Evolutionary conservation across 2,329 filamentous ascomycete species (phyloP).

Genomic region (Neopestalotiopsis sp.): DNA sequence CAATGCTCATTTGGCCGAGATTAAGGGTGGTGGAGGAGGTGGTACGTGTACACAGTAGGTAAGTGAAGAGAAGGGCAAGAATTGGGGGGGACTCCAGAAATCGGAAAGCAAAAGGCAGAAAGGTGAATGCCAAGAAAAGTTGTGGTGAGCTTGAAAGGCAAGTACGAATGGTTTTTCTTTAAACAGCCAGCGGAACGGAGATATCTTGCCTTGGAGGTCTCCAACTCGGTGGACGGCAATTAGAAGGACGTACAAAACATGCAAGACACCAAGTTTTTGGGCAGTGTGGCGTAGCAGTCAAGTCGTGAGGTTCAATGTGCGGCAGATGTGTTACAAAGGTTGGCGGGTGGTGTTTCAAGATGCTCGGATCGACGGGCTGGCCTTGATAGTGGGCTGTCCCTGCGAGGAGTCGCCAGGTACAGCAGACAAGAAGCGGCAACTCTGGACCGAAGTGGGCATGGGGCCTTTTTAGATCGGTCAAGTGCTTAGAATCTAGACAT

Average conservation of each 20-base stretch:
- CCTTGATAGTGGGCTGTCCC: conserved; percentile 2
- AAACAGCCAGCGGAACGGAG: not conserved
- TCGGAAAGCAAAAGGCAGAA: not conserved
- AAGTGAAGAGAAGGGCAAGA: not conserved
- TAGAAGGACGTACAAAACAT: no score
- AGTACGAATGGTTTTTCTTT: not conserved
- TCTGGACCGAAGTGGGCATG: conserved; percentile 1
- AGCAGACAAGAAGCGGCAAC: conserved; percentile 4
- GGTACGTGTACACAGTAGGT: conserved; percentile 4
- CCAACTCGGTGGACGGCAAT: not conserved
- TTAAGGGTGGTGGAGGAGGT: not conserved
- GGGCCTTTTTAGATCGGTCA: no score
- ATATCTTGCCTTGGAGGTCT: not conserved
- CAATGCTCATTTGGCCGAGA: conserved; percentile 1
- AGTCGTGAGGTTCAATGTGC: conserved; percentile 20
- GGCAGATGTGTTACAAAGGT: conserved; percentile 29
- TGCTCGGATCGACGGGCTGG: conserved; percentile 8
- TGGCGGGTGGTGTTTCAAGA: conserved; percentile 24
- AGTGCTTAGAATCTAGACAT: no score
- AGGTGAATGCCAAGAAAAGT: not conserved
- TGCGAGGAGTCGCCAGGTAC: not conserved
- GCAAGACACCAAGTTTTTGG: not conserved
- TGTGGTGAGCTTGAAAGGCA: not conserved
- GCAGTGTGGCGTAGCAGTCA: conserved; percentile 17
- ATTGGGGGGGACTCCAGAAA: not conserved